Percentiles rank a stretch among this genome's conserved stretches.
These are phyloP conservation scores for Globisporangium camurandrum DNA, from an alignment of 352 stramenopile genomes.

Conservation along the genomic window DNA sequence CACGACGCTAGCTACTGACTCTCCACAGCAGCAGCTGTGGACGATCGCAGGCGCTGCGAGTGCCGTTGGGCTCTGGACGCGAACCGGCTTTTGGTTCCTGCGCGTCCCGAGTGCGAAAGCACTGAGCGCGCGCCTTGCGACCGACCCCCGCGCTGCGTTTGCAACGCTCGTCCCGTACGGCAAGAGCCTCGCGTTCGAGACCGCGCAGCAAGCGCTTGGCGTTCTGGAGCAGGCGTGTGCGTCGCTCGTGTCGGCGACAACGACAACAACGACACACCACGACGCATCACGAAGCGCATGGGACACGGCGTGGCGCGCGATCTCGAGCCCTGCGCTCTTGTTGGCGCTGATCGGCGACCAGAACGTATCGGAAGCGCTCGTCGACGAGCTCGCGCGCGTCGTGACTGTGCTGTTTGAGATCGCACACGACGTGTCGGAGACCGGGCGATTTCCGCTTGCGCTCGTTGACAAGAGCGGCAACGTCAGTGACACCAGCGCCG, in stretches of 20 bases:
- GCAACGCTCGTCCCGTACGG: slow-evolving; percentile 43
- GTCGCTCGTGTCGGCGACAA: slow-evolving; percentile 9
- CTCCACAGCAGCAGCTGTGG: slow-evolving; percentile 31
- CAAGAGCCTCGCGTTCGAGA: slow-evolving; percentile 41
- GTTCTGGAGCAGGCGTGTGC: slow-evolving; percentile 27
- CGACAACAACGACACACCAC: no score
- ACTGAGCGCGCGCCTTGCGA: slow-evolving; percentile 17
- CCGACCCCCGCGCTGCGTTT: slow-evolving; percentile 28
- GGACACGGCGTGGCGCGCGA: slow-evolving; percentile 18
- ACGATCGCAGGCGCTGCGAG: slow-evolving; percentile 37
- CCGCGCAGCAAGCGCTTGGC: slow-evolving; percentile 53
- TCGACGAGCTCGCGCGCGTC: slow-evolving; percentile 52
- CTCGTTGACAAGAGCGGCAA: slow-evolving; percentile 5
- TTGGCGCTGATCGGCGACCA: slow-evolving; percentile 45
- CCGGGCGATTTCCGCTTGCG: slow-evolving; percentile 21
- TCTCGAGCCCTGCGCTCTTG: slow-evolving; percentile 62
- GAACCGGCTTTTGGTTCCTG: slow-evolving; percentile 59
- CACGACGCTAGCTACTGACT: background rate
- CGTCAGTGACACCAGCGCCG: background rate
- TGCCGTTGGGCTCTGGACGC: slow-evolving; percentile 45
- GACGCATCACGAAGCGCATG: slow-evolving; percentile 14
- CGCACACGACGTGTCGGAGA: slow-evolving; percentile 38
- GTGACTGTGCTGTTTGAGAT: slow-evolving; percentile 41
- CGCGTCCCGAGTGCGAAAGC: slow-evolving; percentile 38
- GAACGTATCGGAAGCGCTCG: slow-evolving; percentile 26